Conservation (phyloP, 225 moss, liverwort and hornwort species). For the Pleurozium schreberi region DNA sequence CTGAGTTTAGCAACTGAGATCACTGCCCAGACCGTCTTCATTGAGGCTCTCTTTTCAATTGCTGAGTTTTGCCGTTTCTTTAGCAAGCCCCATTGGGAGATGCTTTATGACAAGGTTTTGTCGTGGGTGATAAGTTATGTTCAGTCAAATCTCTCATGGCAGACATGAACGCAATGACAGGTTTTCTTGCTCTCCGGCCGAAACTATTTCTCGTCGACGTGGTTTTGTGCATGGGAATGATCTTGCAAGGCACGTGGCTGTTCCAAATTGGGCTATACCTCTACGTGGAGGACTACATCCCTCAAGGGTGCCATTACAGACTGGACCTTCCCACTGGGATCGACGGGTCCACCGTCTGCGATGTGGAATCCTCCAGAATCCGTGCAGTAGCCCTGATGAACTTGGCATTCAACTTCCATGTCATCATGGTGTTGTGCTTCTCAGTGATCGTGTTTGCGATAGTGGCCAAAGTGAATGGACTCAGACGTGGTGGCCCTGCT, state of each 20-base stretch:
- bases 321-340: slow-evolving; percentile 75
- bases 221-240: slow-evolving; percentile 57
- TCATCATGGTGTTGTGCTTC: slow-evolving; percentile 57
- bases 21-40: not conserved
- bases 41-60: not conserved
- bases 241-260: slow-evolving; percentile 84
- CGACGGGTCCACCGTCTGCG: slow-evolving; percentile 78
- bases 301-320: slow-evolving; percentile 73
- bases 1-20: not conserved
- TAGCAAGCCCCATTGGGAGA: not conserved
- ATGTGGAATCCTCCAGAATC: slow-evolving; percentile 49
- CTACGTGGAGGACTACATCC: slow-evolving; percentile 73
- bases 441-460: slow-evolving; percentile 50
- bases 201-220: slow-evolving; percentile 71
- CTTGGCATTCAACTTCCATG: slow-evolving; percentile 76
- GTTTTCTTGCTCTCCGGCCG: slow-evolving; percentile 72
- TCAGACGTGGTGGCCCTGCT: slow-evolving; percentile 37
- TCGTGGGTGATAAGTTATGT: not conserved
- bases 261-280: slow-evolving; percentile 70
- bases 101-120: not conserved
- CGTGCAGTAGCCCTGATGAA: slow-evolving; percentile 79
- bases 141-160: not conserved
- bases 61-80: not conserved
- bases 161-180: slow-evolving; percentile 8
- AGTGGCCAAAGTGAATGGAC: slow-evolving; percentile 65